These are phyloP conservation scores for Halophytophthora batemanensis DNA, from an alignment of 352 stramenopile genomes.

Conservation along the genomic window DNA sequence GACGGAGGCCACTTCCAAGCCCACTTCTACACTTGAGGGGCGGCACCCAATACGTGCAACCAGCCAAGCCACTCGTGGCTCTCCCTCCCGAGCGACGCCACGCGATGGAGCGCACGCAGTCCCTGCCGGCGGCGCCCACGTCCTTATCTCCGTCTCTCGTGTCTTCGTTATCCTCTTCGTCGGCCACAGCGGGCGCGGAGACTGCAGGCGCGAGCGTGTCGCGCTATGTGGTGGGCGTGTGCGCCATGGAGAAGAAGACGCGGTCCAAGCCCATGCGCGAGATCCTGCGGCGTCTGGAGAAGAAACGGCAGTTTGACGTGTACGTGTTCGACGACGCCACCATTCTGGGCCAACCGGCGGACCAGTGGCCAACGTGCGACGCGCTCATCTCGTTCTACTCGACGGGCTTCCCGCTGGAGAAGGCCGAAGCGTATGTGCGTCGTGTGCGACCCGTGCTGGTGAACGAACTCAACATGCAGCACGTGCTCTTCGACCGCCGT, in stretches of 20 bases:
- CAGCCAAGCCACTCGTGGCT: too few species aligned
- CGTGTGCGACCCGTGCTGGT: constrained; percentile 95
- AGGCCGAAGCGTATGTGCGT: constrained; percentile 96
- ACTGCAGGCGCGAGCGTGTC: constrained; percentile 22
- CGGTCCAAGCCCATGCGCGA: constrained; percentile 96
- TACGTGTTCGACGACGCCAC: constrained; percentile 97
- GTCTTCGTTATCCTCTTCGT: constrained; percentile 2
- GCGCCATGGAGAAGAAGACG: constrained; percentile 99
- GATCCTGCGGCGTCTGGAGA: constrained; percentile 91
- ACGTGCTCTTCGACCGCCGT: constrained; percentile 94
- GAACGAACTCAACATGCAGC: constrained; percentile 98
- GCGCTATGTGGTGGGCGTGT: constrained; percentile 94
- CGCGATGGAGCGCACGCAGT: constrained; percentile 30
- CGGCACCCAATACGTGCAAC: too few species aligned
- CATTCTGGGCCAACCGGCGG: constrained; percentile 94
- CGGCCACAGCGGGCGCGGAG: constrained; percentile 6
- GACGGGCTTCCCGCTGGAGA: constrained; percentile 96
- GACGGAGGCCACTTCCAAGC: too few species aligned
- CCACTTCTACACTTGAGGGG: too few species aligned
- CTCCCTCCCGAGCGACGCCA: too few species aligned
- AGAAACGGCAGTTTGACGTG: constrained; percentile 94
- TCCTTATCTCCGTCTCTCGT: constrained; percentile 3
- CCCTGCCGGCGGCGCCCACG: constrained; percentile 15
- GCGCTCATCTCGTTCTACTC: constrained; percentile 99
- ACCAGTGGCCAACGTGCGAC: constrained; percentile 95